Base-by-base conservation (phyloP, 768 basidiomycete species). In the Kwoniella heveanensis region DNA sequence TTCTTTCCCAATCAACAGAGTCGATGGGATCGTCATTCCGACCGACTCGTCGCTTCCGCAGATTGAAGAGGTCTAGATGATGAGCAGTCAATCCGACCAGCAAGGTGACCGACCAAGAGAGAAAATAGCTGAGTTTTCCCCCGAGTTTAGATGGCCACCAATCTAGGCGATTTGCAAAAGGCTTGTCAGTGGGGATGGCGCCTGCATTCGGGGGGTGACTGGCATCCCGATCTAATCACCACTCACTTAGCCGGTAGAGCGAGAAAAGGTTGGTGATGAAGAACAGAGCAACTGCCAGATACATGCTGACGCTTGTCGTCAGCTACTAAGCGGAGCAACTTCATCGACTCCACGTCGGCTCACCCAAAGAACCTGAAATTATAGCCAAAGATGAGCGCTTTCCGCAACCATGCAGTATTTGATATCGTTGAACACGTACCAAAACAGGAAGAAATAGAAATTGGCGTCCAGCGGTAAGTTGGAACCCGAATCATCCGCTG, bases 241-340 rank as follows among this genome's bases (percentile, higher is more conserved):
- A 65, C 78, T 36, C 24, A 77, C 74, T 77, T 12, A 80, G 73
- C 0, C 80, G 70, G 48, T 82, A 83, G 8, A 82, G 71, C 27
- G 82, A 81, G 70, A 83, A 83, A 8, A 82, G 71, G 48, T 80
- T 80, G 25, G 82, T 82, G 53, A 82, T 78, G 71, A 82, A 82
- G 36, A 82, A 72, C n/a, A 83, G 69, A 2, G 80, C 82, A 5
- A 81, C 78, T 4, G 81, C 80, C 26, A 83, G 75, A 55, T 83
- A 83, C 56, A 78, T 67, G 7, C 81, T 80, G 59, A 61, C 60
- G n/a, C 50, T 60, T 48, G 36, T 25, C 36, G 55, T 29, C 4
- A 29, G 52, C 30, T 30, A 32, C 6, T 21, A 24, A 49, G 10
- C 21, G 22, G 22, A 2, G 3, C 4, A 19, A 10, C n/a, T 7